phyloP scores from a whole-genome alignment of 768 basidiomycete species.

The Suillus paluster region DNA sequence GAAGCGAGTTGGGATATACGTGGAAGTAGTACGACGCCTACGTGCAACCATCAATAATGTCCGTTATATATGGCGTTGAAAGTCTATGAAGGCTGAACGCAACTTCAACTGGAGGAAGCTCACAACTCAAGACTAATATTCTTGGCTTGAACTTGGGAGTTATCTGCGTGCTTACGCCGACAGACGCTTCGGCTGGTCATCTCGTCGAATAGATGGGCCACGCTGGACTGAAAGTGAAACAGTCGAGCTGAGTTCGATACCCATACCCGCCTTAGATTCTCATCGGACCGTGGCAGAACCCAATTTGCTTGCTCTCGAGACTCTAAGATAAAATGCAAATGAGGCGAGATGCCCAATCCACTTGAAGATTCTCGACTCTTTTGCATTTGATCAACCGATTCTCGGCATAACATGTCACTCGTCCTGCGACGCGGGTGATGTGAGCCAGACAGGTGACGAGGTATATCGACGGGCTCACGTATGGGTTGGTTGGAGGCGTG shows the following conservation, averaged over 20 bases:
- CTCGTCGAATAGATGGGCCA: too few species aligned
- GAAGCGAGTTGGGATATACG: not conserved
- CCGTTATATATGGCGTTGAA: not conserved
- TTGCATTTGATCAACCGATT: constrained; percentile 77
- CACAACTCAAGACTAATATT: not conserved
- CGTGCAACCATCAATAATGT: not conserved
- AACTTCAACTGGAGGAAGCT: not conserved
- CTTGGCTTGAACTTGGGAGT: not conserved
- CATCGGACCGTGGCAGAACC: constrained; percentile 61
- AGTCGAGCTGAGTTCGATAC: constrained; percentile 80
- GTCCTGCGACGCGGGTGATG: constrained; percentile 49
- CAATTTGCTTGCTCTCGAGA: constrained; percentile 8
- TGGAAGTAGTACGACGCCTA: not conserved
- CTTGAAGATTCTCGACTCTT: too few species aligned
- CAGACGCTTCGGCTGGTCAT: constrained; percentile 7
- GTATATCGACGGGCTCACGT: constrained; percentile 52
- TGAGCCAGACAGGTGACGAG: not conserved
- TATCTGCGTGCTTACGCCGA: not conserved
- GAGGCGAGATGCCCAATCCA: too few species aligned
- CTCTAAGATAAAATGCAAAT: not conserved
- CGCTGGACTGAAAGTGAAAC: constrained; percentile 29
- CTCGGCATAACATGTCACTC: constrained; percentile 95
- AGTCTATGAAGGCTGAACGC: not conserved
- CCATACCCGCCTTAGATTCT: constrained; percentile 90
- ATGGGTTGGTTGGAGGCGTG: constrained; percentile 94